Evolutionary conservation across 768 basidiomycete genomes (phyloP), one percentile per base, ranked within the genome.

Genomic region (Auricularia cornea): DNA sequence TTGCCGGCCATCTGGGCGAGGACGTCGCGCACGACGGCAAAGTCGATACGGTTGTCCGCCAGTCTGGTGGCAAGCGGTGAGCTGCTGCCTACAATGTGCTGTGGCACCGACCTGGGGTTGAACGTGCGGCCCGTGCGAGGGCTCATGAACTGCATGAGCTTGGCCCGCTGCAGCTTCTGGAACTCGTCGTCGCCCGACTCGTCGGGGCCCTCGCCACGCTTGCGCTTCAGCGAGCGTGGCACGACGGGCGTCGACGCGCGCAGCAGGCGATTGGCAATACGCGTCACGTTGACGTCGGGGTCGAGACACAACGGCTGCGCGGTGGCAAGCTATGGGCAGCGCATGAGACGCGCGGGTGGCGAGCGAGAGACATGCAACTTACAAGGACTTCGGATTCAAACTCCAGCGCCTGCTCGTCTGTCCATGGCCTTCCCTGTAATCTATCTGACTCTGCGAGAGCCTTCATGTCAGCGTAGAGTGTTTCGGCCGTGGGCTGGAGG

Each of bases 61-160:
- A 57, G 54, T 20, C 44, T 48, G 35, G 20, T 48, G 6, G 23
- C 44, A 16, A 23, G 16, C 20, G 5, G 20, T 12, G 12, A 57
- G 54, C 14, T 26, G 16, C 26, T 29, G 54, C 28, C 12, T 30
- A 57, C 20, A 48, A 48, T 8, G 18, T 40, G 38, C 20, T 12
- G 16, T 6, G 6, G 20, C 20, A 18, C 44, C 11, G 11, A 48
- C 44, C 44, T 48, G 6, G 44, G 44, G 44, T 48, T 48, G 44
- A 57, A 57, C 28, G 54, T 31, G 26, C 54, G 23, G 12, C 75
- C 76, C 66, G 80, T 73, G 51, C 78, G 77, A 11, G 89, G 88
- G 60, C 84, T 84, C 89, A 90, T 90, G 75, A 86, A 90, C 62
- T 88, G 83, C 77, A 89, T 81, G 62, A 94, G 83, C 79, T 90